Conservation (phyloP, 345 rosid genomes). For the Draba incana region DNA sequence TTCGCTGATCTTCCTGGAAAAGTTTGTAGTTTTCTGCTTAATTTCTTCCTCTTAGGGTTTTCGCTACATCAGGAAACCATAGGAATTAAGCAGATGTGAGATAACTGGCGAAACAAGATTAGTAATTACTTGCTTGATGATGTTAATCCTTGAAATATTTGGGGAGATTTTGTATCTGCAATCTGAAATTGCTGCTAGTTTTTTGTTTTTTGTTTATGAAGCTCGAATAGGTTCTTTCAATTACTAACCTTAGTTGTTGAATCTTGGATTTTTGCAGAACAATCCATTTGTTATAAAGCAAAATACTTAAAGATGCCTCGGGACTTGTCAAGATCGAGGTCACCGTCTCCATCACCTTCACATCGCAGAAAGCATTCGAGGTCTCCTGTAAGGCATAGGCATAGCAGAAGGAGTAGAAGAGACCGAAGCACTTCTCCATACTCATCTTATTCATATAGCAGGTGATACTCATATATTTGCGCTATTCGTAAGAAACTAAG, state of each 20-base stretch:
- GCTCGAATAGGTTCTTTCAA: not conserved
- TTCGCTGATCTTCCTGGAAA: not conserved
- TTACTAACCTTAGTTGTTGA: not conserved
- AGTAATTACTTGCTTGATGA: not conserved
- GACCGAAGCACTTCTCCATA: conserved; percentile 84
- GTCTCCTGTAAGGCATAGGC: conserved; percentile 67
- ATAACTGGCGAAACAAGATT: not conserved
- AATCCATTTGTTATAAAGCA: not conserved
- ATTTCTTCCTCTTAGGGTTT: conserved; percentile 20
- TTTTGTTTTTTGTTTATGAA: not conserved
- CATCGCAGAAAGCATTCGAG: conserved; percentile 74
- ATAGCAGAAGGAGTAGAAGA: conserved; percentile 76
- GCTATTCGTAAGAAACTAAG: conserved; percentile 39
- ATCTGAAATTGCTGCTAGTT: conserved; percentile 11
- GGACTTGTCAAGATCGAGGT: conserved; percentile 68
- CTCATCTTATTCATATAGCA: conserved; percentile 74
- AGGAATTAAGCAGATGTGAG: no score
- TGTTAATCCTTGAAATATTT: not conserved
- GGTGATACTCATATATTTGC: conserved; percentile 60
- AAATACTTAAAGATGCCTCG: conserved; percentile 64
- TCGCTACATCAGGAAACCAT: no score
- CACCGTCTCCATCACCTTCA: conserved; percentile 76
- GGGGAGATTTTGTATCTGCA: not conserved
- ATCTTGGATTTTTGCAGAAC: conserved; percentile 30
- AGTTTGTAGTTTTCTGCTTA: not conserved